phyloP scores from a whole-genome alignment of 345 rosid genomes.

The Ailanthus altissimus region DNA sequence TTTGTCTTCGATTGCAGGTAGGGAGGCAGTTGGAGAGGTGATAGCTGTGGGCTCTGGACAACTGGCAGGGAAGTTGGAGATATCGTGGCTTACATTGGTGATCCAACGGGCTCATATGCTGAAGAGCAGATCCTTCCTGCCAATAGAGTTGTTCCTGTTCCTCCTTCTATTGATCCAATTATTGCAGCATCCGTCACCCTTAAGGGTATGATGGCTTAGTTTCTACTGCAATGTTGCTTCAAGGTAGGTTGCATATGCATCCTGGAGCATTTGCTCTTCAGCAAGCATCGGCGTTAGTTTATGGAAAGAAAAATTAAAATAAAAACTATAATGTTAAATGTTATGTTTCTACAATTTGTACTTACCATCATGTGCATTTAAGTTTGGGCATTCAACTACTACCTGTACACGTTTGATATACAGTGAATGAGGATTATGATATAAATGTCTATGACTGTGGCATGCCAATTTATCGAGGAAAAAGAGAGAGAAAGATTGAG shows the following conservation, averaged over 20 bases:
- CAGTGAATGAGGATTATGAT: neutral
- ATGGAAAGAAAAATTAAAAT: neutral
- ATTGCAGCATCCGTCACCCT: conserved; percentile 74
- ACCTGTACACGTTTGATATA: neutral
- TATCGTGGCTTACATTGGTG: conserved; percentile 81
- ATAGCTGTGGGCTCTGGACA: conserved; percentile 77
- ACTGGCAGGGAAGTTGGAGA: conserved; percentile 80
- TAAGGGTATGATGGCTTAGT: conserved; percentile 94
- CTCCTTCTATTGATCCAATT: conserved; percentile 70
- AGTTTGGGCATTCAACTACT: neutral
- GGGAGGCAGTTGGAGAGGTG: conserved; percentile 41
- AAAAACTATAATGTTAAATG: neutral
- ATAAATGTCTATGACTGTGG: neutral
- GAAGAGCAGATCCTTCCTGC: conserved; percentile 94
- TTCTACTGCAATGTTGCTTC: conserved; percentile 69
- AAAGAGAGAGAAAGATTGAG: neutral
- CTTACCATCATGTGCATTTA: neutral
- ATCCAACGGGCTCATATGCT: conserved; percentile 76
- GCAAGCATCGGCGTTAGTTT: neutral
- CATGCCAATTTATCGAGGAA: neutral
- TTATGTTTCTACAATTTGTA: neutral
- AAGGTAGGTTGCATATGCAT: conserved; percentile 50
- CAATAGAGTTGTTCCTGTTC: conserved; percentile 74
- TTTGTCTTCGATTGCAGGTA: conserved; percentile 42
- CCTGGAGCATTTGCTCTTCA: neutral